Percentiles rank a stretch among this genome's conserved stretches.
These are phyloP conservation scores for Bothriochloa decipiens DNA, from an alignment of 176 grass and related monocot species.

Conservation along the genomic window DNA sequence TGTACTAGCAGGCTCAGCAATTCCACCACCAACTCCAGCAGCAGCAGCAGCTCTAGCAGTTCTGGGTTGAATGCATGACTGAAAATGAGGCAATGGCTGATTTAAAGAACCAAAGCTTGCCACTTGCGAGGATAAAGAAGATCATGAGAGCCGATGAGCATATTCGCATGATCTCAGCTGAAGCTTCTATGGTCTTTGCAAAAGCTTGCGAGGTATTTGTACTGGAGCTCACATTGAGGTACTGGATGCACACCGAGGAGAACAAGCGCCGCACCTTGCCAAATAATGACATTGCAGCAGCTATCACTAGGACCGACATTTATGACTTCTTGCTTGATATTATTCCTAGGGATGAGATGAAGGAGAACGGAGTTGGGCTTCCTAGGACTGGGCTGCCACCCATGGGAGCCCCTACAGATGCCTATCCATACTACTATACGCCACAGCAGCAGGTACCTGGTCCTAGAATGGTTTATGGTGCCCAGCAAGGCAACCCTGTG, in stretches of 20 bases:
- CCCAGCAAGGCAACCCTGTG: conserved; percentile 42
- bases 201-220: conserved; percentile 68
- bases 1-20: conserved; percentile 56
- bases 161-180: conserved; percentile 64
- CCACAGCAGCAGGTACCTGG: too few species aligned
- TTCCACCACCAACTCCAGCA: conserved; percentile 63
- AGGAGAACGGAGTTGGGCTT: too few species aligned
- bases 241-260: conserved; percentile 73
- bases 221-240: conserved; percentile 63
- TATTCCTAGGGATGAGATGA: too few species aligned
- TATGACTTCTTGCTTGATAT: too few species aligned
- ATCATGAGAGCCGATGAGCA: conserved; percentile 69
- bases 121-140: conserved; percentile 66
- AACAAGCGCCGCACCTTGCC: too few species aligned
- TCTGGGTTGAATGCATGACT: conserved; percentile 55
- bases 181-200: conserved; percentile 55
- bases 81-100: conserved; percentile 52
- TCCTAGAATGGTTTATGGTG: conserved; percentile 38
- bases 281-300: too few species aligned
- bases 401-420: too few species aligned
- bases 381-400: too few species aligned
- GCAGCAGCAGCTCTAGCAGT: conserved; percentile 51
- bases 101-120: conserved; percentile 67
- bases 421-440: too few species aligned
- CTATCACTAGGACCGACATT: too few species aligned